Evolutionary conservation across 169 alveolate genomes (phyloP).

Genomic region (Plasmodium blacklocki): DNA sequence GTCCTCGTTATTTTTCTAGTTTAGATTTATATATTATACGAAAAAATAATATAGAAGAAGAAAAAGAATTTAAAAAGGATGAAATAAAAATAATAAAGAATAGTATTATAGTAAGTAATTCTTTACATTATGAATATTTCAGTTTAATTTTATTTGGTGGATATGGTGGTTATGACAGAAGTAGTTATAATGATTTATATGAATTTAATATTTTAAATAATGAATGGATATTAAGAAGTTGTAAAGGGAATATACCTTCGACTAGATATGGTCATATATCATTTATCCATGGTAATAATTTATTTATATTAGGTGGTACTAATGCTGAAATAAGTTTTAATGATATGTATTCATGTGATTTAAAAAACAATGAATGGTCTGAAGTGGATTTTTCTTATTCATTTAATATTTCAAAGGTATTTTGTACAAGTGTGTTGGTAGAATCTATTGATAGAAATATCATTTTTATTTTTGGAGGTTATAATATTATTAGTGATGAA

Average conservation of each 20-base stretch:
- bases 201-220: constrained; percentile 50
- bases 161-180: constrained; percentile 70
- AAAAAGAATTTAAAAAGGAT: background rate
- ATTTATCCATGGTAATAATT: constrained; percentile 59
- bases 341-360: constrained; percentile 66
- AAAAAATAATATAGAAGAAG: constrained; percentile 1
- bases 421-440: constrained; percentile 34
- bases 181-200: constrained; percentile 49
- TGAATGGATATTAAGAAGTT: constrained; percentile 44
- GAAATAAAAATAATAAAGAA: constrained; percentile 28
- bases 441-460: constrained; percentile 69
- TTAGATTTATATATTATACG: constrained; percentile 41
- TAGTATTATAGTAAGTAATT: constrained; percentile 39
- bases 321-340: constrained; percentile 66
- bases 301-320: constrained; percentile 72
- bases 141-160: constrained; percentile 73
- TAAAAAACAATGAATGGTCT: constrained; percentile 62
- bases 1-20: constrained; percentile 68
- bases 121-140: constrained; percentile 28
- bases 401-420: constrained; percentile 49
- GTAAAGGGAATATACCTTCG: constrained; percentile 53
- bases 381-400: constrained; percentile 70
- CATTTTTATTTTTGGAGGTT: constrained; percentile 65
- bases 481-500: constrained; percentile 65
- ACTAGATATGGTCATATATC: constrained; percentile 57